These are phyloP conservation scores for Penicillium sp. DNA, from an alignment of 2,329 filamentous ascomycete species.

Conservation along the genomic window DNA sequence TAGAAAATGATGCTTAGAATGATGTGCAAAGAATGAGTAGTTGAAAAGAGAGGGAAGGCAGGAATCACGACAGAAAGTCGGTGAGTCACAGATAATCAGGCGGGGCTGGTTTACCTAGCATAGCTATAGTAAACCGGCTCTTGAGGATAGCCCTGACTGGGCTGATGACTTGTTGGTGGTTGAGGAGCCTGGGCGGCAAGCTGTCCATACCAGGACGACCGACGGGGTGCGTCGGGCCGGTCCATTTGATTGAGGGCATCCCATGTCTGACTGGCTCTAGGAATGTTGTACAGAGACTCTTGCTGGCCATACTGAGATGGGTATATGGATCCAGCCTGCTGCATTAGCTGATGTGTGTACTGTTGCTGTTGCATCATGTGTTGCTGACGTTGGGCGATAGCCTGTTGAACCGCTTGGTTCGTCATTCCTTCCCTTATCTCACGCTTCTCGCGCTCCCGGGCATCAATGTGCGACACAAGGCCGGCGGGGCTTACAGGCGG, in stretches of 20 bases:
- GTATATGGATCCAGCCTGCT: constrained; percentile 19
- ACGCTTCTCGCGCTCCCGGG: constrained; percentile 72
- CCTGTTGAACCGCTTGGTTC: constrained; percentile 68
- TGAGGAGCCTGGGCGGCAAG: constrained; percentile 23
- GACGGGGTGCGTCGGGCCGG: constrained; percentile 32
- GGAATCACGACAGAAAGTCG: not conserved
- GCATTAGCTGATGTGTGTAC: constrained; percentile 14
- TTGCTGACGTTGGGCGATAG: constrained; percentile 65
- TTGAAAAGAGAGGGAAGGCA: not conserved
- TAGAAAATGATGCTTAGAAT: constrained; percentile 4
- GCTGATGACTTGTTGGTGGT: constrained; percentile 26
- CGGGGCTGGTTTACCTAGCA: constrained; percentile 9
- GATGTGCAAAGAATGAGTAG: constrained; percentile 4
- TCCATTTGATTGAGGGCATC: constrained; percentile 35
- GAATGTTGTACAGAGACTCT: constrained; percentile 36
- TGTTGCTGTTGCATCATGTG: constrained; percentile 45
- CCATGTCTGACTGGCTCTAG: constrained; percentile 37
- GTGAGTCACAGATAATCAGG: not conserved
- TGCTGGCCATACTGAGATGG: constrained; percentile 20
- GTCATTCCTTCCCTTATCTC: constrained; percentile 66
- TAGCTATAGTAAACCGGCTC: constrained; percentile 27
- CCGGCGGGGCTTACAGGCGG: constrained; percentile 53
- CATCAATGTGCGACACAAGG: constrained; percentile 74
- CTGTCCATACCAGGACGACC: constrained; percentile 35
- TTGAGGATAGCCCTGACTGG: constrained; percentile 28